phyloP scores from a whole-genome alignment of 1,139 yeast species.

The Scheffersomyces parashehatae region DNA sequence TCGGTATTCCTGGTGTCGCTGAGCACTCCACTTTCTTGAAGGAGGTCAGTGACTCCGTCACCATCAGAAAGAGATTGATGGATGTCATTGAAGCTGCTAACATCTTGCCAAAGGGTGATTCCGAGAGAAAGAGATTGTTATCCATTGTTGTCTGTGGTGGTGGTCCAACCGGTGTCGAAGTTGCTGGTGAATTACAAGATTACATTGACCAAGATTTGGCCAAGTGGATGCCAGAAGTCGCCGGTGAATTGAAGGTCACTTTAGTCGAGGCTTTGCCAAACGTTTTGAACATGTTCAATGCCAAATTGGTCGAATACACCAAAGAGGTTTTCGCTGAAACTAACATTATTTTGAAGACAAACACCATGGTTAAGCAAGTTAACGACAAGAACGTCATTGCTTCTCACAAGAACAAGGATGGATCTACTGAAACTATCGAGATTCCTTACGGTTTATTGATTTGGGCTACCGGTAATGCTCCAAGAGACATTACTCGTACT shows the following conservation, averaged over 20 bases:
- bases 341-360: constrained; percentile 73
- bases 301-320: constrained; percentile 81
- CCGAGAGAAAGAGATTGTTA: constrained; percentile 77
- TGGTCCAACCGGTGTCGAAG: constrained; percentile 97
- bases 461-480: constrained; percentile 98
- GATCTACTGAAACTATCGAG: constrained; percentile 55
- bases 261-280: constrained; percentile 91
- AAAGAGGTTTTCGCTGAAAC: constrained; percentile 78
- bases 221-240: constrained; percentile 87
- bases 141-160: constrained; percentile 92
- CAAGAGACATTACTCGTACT: constrained; percentile 71
- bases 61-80: constrained; percentile 74
- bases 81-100: constrained; percentile 83
- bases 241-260: constrained; percentile 77
- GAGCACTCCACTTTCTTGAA: constrained; percentile 84
- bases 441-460: constrained; percentile 90
- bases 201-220: constrained; percentile 87
- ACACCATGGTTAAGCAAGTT: constrained; percentile 88
- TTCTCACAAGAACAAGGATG: constrained; percentile 65
- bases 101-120: constrained; percentile 69
- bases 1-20: constrained; percentile 90
- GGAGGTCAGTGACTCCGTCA: constrained; percentile 81
- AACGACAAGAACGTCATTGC: constrained; percentile 68
- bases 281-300: constrained; percentile 84
- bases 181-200: constrained; percentile 93